Evolutionary conservation across 768 basidiomycete species (phyloP), one percentile per base, ranked within the genome.

Genomic region (Suillus americanus): DNA sequence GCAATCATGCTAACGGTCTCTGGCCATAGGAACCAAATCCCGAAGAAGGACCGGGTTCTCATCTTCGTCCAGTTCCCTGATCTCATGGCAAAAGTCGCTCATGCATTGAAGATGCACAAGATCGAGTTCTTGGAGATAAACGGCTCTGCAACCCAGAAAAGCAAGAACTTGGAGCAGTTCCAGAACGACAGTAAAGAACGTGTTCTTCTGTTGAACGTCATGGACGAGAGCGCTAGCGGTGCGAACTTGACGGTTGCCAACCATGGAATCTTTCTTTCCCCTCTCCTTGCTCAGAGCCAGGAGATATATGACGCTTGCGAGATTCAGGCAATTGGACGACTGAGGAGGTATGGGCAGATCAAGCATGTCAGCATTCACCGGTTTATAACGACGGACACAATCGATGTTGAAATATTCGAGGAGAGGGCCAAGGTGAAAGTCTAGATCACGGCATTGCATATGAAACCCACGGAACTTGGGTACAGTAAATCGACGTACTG

Each of bases 61-160:
- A 85, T 98, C 66, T 98, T 98, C 78, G 92, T 97, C n/a, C 96
- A 98, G 72, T 98, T 96, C 83, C 89, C 87, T 6, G 95, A 97
- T 77, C 83, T 98, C 64, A 94, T 92, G 85, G 88, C 88, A 73
- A 97, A 97, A 75, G 92, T 97, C 37, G 87, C 88, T 9, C 91
- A 94, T 66, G 93, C 94, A 0, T 84, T 98, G 67, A 79, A 75
- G 2, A 85, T 85, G 61, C 83, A 93, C 72, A 84, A 86, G 51
- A 86, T 97, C 70, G 81, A 83, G 50, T 94, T 86, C 79, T 83
- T 93, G 60, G 89, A 94, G 72, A 92, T 97, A 77, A 87, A 86
- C 64, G 94, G 95, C 48, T 84, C 86, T 5, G 89, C 92, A 5
- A 83, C 85, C 59, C 80, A 83, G 68, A 91, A 90, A 80, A 93